Evolutionary conservation across 208 protist genomes (phyloP).

Genomic region (Angomonas deanei): DNA sequence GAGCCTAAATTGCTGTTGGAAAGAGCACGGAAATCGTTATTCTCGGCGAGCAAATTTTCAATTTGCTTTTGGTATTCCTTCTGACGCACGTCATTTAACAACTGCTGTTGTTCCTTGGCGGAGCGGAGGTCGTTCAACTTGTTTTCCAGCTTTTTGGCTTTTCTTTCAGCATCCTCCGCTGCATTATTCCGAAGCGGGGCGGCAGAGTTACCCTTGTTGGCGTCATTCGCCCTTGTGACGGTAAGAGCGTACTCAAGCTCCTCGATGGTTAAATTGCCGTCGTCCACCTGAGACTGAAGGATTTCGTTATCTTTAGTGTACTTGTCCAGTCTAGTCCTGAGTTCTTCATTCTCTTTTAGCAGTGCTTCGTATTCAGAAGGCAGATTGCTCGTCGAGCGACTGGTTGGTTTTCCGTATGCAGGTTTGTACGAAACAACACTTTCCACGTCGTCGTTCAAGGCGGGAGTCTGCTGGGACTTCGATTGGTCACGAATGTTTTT

Average conservation of each 20-base stretch:
- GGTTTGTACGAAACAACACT: not conserved
- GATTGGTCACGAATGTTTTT: constrained; percentile 1
- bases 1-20: not conserved
- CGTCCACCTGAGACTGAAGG: constrained; percentile 4
- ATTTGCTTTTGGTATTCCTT: constrained; percentile 42
- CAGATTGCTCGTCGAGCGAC: not conserved
- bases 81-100: constrained; percentile 10
- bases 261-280: not conserved
- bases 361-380: not conserved
- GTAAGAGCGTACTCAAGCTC: constrained; percentile 6
- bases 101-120: constrained; percentile 25
- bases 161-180: not conserved
- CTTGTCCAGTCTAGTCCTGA: not conserved
- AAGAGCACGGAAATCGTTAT: constrained; percentile 13
- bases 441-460: constrained; percentile 15
- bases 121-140: constrained; percentile 2
- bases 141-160: constrained; percentile 9
- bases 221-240: not conserved
- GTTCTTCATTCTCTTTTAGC: not conserved
- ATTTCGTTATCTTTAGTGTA: not conserved
- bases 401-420: not conserved
- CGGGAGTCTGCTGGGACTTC: not conserved
- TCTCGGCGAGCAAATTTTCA: constrained; percentile 43
- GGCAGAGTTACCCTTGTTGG: not conserved
- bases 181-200: not conserved